These are phyloP conservation scores for Rhizopus stolonifer DNA, from an alignment of 371 early-diverging fungal species.

Conservation along the genomic window DNA sequence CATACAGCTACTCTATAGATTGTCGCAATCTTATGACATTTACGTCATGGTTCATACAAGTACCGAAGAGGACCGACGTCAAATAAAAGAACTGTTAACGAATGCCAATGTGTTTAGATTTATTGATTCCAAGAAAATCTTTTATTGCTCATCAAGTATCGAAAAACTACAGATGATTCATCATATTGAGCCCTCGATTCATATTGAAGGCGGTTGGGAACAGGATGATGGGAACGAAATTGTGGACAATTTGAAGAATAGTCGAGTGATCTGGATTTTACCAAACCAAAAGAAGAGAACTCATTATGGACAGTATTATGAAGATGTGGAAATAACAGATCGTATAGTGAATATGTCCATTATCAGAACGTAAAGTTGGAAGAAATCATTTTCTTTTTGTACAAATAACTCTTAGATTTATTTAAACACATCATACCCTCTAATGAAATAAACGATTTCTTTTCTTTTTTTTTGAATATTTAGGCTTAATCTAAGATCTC, in stretches of 20 bases:
- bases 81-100: constrained; percentile 31
- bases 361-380: constrained; percentile 5
- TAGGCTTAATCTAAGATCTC: no score
- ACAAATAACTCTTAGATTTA: not conserved
- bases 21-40: constrained; percentile 38
- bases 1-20: constrained; percentile 18
- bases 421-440: no score
- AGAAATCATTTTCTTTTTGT: not conserved
- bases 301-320: constrained; percentile 15
- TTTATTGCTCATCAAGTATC: constrained; percentile 41
- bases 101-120: constrained; percentile 20
- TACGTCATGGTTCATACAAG: constrained; percentile 41
- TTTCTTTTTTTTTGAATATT: no score
- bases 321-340: constrained; percentile 36
- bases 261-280: constrained; percentile 38
- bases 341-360: constrained; percentile 32
- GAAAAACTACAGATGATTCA: constrained; percentile 43
- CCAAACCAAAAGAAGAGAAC: constrained; percentile 25
- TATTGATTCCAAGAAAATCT: constrained; percentile 23
- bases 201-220: constrained; percentile 53
- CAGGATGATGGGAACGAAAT: constrained; percentile 38
- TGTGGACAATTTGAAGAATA: constrained; percentile 27
- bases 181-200: constrained; percentile 37
- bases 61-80: constrained; percentile 29
- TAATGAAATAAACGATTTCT: no score